Evolutionary conservation across 2,329 filamentous ascomycete genomes (phyloP), one percentile per base, ranked within the genome.

Genomic region (Exserohilum turcica): DNA sequence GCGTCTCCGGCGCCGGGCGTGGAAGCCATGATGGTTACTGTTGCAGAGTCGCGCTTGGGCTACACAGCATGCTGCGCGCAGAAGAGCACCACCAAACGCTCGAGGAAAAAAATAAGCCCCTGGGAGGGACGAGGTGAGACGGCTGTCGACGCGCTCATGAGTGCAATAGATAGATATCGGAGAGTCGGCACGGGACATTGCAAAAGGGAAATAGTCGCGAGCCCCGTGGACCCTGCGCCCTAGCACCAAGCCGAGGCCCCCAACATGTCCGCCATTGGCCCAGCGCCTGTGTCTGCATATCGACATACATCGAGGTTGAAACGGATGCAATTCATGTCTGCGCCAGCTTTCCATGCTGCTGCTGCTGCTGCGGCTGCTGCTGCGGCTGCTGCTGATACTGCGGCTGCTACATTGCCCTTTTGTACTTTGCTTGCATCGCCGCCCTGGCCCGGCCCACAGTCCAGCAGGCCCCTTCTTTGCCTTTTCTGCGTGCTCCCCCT

Each of bases 21-120:
- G 12, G 45, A 44, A 31, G 40, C 40, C 67, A 71, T 72, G 54
- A 57, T 70, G 43, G 70, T 48, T 15, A 48, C 24, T 52, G n/a
- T n/a, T n/a, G 21, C 21, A 24, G 33, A 44, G 43, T 40, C 59
- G 43, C 21, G 31, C 32, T 37, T 12, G 18, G 28, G 37, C 10
- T 21, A 21, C 32, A 38, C 36, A 43, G 52, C 56, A 58, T 58
- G 21, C 52, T 37, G 47, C 32, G 29, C 24, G 33, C 29, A 45
- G 15, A 13, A 6, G 1, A 4, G 19, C 15, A 21, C 10, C 38
- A 43, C 7, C 27, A 15, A 32, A 15, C 28, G 31, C 21, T 3
- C 18, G 27, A n/a, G n/a, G n/a, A 18, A 18, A 40, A 24, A 13
- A 18, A 28, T 13, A 18, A 16, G n/a, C 33, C 40, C 31, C 37